Conservation (phyloP, 2,329 filamentous ascomycete species). For the Aspergillus ochraceoroseus region DNA sequence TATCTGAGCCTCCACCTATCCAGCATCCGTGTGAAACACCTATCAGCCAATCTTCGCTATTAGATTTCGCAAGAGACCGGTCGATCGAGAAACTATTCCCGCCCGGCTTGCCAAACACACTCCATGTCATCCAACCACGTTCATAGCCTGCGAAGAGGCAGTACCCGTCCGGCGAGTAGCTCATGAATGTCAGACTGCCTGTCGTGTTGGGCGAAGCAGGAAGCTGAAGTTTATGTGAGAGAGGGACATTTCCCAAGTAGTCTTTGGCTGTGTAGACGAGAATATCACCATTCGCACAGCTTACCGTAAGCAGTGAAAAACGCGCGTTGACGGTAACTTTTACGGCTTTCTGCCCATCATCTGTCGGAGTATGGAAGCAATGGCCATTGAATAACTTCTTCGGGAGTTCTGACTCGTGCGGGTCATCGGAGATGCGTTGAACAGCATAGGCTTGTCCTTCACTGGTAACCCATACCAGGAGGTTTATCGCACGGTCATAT, state of each 20-base stretch:
- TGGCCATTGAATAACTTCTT: constrained; percentile 80
- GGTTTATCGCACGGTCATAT: constrained; percentile 91
- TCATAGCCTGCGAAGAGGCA: constrained; percentile 92
- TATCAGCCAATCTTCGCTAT: constrained; percentile 78
- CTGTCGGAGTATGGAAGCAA: constrained; percentile 75
- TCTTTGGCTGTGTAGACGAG: constrained; percentile 90
- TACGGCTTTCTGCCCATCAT: constrained; percentile 57
- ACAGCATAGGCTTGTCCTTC: constrained; percentile 89
- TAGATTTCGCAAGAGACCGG: constrained; percentile 56
- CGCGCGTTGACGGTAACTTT: constrained; percentile 85
- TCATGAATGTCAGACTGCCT: constrained; percentile 67
- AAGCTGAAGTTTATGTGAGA: constrained; percentile 71
- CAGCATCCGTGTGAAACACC: constrained; percentile 74
- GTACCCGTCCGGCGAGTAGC: constrained; percentile 92
- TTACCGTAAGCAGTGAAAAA: constrained; percentile 88
- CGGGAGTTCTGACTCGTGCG: constrained; percentile 44
- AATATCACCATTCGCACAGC: constrained; percentile 72
- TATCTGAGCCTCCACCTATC: constrained; percentile 81
- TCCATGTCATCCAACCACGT: constrained; percentile 93
- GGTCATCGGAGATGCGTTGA: constrained; percentile 56
- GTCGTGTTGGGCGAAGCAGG: constrained; percentile 64
- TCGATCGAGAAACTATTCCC: constrained; percentile 78
- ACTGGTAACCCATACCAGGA: constrained; percentile 85
- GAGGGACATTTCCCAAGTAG: constrained; percentile 85
- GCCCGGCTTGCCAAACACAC: constrained; percentile 87